Evolutionary conservation across 768 basidiomycete species (phyloP), one percentile per base, ranked within the genome.

Genomic region (Pleurotus eryngii): DNA sequence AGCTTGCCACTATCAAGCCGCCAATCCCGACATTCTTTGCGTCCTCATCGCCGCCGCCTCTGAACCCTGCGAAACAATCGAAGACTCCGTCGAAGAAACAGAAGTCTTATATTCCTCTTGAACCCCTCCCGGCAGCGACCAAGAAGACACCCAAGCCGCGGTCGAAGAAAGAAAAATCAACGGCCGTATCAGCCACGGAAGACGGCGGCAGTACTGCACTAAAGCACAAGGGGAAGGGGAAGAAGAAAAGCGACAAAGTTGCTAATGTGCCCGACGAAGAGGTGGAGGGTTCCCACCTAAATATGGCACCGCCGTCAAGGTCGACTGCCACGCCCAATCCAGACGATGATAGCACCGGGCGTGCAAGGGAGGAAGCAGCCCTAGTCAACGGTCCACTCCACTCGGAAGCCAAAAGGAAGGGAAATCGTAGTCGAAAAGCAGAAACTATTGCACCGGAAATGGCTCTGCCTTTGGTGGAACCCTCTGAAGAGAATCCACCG

Each of bases 11-110:
- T 37, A 55, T 57, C 30, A 47, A 59, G 50, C 59, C 65, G 43
- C 71, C 69, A 4, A 80, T 80, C 30, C 71, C 74, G 3, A 76
- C 76, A 15, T 81, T 79, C 63, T 81, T 81, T 42, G 76, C 78
- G 9, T 68, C 72, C 3, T 74, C 81, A 5, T 77, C 81, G 9
- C 76, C 79, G 0, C 60, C 70, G 15, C 64, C 70, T 11, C 49
- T 65, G 15, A 20, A 39, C 39, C 26, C 22, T 4, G 26, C 11
- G 11, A 35, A 35, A 35, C 30, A 35, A 35, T 35, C 30, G 30
- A 35, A 35, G 30, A 35, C 30, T 35, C 30, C 30, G 11, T 35
- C 30, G 4, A 35, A 35, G 30, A 35, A 35, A 11, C 30, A 35
- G 30, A 35, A 35, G 3, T 35, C 30, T 9, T 9, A 3, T 35